phyloP scores from a whole-genome alignment of 768 basidiomycete species.

The Pulveroboletus sp. region DNA sequence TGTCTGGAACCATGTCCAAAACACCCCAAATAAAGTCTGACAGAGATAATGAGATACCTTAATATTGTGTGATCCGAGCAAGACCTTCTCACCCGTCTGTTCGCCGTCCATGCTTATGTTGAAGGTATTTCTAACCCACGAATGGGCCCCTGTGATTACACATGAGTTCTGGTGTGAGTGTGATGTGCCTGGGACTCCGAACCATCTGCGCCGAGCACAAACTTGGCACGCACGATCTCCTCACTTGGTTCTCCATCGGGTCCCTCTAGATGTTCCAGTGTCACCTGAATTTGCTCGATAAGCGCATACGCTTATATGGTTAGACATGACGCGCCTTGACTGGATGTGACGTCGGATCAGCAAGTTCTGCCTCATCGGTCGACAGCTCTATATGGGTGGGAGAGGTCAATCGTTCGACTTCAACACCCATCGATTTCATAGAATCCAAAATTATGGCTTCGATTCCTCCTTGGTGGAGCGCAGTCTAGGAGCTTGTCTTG shows the following conservation, averaged over 20 bases:
- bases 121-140: conserved; percentile 71
- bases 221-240: conserved; percentile 66
- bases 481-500: conserved; percentile 15
- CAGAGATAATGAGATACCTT: not conserved
- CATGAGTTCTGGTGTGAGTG: not conserved
- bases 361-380: conserved; percentile 16
- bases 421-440: conserved; percentile 25
- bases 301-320: not conserved
- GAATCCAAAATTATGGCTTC: conserved; percentile 33
- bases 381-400: conserved; percentile 30
- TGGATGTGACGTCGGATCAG: conserved; percentile 19
- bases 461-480: conserved; percentile 33
- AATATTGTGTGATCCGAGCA: not conserved
- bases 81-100: conserved; percentile 38
- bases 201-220: conserved; percentile 75
- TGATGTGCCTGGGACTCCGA: conserved; percentile 8
- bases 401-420: conserved; percentile 31
- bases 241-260: conserved; percentile 33
- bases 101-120: conserved; percentile 74
- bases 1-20: conserved; percentile 42
- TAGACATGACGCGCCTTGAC: conserved; percentile 13
- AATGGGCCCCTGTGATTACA: conserved; percentile 58
- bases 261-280: conserved; percentile 15
- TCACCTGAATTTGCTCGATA: conserved; percentile 15
- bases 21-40: conserved; percentile 43